A percentile compares a stretch with the other conserved stretches of the same genome.
Evolutionary conservation across 2,329 filamentous ascomycete species (phyloP).

Genomic region (Knufia petricola): DNA sequence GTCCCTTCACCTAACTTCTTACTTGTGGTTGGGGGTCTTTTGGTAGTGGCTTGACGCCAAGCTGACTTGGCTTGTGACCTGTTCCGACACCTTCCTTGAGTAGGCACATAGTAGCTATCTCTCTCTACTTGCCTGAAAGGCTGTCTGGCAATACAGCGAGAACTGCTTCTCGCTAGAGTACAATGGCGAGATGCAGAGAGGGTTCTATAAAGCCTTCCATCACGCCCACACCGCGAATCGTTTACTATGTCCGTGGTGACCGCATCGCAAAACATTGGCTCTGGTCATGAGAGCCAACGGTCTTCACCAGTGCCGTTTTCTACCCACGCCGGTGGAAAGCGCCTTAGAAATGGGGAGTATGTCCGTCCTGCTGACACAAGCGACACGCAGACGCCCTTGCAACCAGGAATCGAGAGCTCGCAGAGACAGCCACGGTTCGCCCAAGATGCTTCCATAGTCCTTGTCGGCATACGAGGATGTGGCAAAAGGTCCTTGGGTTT

Average conservation of each 20-base stretch:
- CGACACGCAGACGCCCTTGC: neutral
- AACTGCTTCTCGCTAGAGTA: too few relatives aligned
- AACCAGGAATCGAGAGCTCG: neutral
- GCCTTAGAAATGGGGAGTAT: constrained; percentile 1
- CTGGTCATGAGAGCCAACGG: neutral
- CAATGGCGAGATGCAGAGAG: constrained; percentile 13
- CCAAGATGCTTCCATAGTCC: constrained; percentile 32
- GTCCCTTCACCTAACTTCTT: too few relatives aligned
- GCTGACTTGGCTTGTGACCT: too few relatives aligned
- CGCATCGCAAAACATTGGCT: neutral
- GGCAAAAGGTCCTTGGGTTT: constrained; percentile 37
- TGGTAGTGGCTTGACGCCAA: too few relatives aligned
- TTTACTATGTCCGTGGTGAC: constrained; percentile 1
- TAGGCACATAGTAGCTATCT: too few relatives aligned
- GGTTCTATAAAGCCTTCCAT: too few relatives aligned
- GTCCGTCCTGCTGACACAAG: neutral
- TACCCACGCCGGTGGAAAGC: neutral
- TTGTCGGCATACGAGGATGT: constrained; percentile 36
- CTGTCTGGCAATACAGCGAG: too few relatives aligned
- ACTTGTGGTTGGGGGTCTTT: too few relatives aligned
- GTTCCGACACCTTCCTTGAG: too few relatives aligned
- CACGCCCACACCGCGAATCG: too few relatives aligned
- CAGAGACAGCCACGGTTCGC: constrained; percentile 11
- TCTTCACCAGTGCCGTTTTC: constrained; percentile 1
- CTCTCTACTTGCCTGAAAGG: too few relatives aligned